phyloP scores from a whole-genome alignment of 306 rosid genomes.

The Chamaecrista fasciculata region DNA sequence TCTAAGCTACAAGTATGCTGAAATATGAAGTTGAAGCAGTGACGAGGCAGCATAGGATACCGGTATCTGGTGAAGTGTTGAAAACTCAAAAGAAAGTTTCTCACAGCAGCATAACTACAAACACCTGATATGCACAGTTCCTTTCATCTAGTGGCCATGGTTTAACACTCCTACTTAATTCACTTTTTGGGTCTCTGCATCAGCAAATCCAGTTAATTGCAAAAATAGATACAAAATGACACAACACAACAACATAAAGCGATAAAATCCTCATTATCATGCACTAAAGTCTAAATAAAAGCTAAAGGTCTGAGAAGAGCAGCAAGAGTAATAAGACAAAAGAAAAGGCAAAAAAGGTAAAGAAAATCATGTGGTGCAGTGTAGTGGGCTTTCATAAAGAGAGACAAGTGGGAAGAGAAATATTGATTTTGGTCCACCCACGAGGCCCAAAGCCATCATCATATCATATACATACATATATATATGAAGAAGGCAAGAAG shows the following conservation, averaged over 20 bases:
- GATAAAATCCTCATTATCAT: neutral
- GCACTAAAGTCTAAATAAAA: neutral
- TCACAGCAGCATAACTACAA: neutral
- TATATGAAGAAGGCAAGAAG: neutral
- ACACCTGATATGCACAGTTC: neutral
- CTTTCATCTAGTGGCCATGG: neutral
- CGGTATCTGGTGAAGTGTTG: neutral
- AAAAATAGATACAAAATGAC: neutral
- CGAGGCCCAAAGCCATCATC: neutral
- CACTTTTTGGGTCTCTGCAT: neutral
- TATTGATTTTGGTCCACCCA: neutral
- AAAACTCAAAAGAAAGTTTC: neutral
- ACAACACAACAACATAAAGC: neutral
- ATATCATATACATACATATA: too few species aligned
- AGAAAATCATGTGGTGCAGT: neutral
- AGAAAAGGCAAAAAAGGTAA: constrained; percentile 1
- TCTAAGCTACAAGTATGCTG: neutral
- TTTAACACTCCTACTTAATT: neutral
- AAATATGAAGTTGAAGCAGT: neutral
- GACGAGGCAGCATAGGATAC: constrained; percentile 6
- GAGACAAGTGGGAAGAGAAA: neutral
- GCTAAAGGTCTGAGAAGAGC: too few species aligned
- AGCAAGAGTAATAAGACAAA: neutral
- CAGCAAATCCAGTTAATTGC: neutral
- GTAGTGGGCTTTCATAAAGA: constrained; percentile 3